A percentile compares a stretch with the other conserved stretches of the same genome.
Conservation (phyloP, 2,329 filamentous ascomycete genomes). For the Knoxdaviesia proteae region DNA sequence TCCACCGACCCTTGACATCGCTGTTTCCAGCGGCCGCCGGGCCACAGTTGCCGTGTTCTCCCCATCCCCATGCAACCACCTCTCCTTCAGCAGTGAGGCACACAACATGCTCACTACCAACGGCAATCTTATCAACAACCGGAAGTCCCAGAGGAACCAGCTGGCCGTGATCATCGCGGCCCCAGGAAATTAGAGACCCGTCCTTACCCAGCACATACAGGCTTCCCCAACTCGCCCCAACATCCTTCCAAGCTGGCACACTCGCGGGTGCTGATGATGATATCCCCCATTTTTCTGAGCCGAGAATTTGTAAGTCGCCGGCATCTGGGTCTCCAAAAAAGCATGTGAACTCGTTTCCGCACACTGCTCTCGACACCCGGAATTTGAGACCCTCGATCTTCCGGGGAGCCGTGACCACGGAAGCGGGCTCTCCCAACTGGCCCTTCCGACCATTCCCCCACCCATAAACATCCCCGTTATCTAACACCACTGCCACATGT, state of each 20-base stretch:
- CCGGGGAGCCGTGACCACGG: constrained; percentile 35
- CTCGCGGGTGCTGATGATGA: constrained; percentile 31
- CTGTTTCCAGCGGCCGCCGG: constrained; percentile 34
- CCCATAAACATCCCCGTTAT: constrained; percentile 59
- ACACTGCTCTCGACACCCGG: constrained; percentile 43
- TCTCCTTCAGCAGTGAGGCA: constrained; percentile 43
- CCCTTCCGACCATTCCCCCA: constrained; percentile 81
- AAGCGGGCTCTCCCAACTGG: constrained; percentile 46
- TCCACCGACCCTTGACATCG: constrained; percentile 50
- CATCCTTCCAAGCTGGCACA: constrained; percentile 39
- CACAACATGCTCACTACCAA: constrained; percentile 80
- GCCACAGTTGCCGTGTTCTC: constrained; percentile 93
- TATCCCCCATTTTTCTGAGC: constrained; percentile 54
- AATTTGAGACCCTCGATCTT: constrained; percentile 40
- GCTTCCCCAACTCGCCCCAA: constrained; percentile 66
- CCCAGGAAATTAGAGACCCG: constrained; percentile 50
- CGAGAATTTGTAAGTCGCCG: constrained; percentile 47
- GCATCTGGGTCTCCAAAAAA: constrained; percentile 32
- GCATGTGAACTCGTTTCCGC: constrained; percentile 73
- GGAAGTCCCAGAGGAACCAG: constrained; percentile 44
- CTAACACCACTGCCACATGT: constrained; percentile 55
- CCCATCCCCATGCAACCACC: constrained; percentile 84
- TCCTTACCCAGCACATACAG: constrained; percentile 48
- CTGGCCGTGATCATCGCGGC: constrained; percentile 70
- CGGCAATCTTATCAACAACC: constrained; percentile 39